Evolutionary conservation across 129 eudicot genomes (phyloP), one percentile per base, ranked within the genome.

Genomic region (Ambrosia trifida): DNA sequence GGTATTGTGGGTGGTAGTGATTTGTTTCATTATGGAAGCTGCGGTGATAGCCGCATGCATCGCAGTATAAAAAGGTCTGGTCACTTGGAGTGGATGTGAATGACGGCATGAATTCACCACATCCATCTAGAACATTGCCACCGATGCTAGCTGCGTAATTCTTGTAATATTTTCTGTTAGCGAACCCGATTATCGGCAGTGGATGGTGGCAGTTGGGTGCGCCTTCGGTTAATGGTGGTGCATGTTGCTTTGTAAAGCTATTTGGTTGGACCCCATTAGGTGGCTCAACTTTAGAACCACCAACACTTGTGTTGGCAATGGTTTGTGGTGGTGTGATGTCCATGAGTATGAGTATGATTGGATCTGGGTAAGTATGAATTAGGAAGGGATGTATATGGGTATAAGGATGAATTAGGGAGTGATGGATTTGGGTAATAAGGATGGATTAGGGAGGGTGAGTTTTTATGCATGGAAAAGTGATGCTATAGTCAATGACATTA

Each of bases 1-100:
- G 79, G 32, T n/a, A 47, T 8, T 79, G 81, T 43, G 70, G 81
- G 50, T 45, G 70, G 2, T 54, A 66, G 3, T 86, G 85, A 2
- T 79, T 83, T 0, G 88, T 78, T 11, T 86, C 89, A 12, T 86
- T 86, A 76, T 91, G 97, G 85, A 88, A 91, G 72, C 84, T 91
- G 38, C 97, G 97, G 87, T 91, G 97, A 76, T 95, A 91, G 2
- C 95, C 95, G 45, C 96, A 88, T 2, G 93, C 97, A 20, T 87
- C 87, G 78, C 97, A 91, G 24, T 57, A 78, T 2, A 84, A 5
- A 85, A 64, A 65, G 81, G 72, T 65, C 4, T 80, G 90, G 75
- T 83, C 85, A 13, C 19, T 20, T 46, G 32, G 43, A 6, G 12
- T 14, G 57, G 18, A 24, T 2, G 6, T 0, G 18, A 83, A 83